Evolutionary conservation across 768 basidiomycete species (phyloP).

Genomic region (Xerocomus potaroensis): DNA sequence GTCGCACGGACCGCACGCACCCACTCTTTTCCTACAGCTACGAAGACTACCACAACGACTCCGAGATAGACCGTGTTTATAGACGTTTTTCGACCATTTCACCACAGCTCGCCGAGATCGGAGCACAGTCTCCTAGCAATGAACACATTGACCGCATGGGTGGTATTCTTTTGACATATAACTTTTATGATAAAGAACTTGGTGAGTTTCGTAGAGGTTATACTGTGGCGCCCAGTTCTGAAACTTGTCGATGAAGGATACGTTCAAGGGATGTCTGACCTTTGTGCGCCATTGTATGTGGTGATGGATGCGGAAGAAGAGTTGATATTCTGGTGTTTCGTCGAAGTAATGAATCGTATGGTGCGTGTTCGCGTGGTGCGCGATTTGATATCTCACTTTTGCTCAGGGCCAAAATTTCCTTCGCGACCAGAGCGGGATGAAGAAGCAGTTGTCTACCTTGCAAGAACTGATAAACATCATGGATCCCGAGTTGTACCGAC

Average conservation of each 20-base stretch:
- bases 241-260: constrained; percentile 56
- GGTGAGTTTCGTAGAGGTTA: constrained; percentile 45
- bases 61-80: constrained; percentile 49
- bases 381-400: constrained; percentile 3
- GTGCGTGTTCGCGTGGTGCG: constrained; percentile 39
- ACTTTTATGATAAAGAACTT: constrained; percentile 82
- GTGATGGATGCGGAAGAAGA: constrained; percentile 87
- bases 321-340: constrained; percentile 95
- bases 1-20: constrained; percentile 93
- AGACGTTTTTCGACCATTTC: constrained; percentile 70
- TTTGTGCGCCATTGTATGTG: constrained; percentile 90
- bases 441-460: constrained; percentile 81
- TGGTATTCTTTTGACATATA: constrained; percentile 84
- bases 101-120: constrained; percentile 65
- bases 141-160: constrained; percentile 89
- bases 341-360: constrained; percentile 93
- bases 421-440: constrained; percentile 97
- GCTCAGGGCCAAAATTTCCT: constrained; percentile 89
- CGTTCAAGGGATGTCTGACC: constrained; percentile 98
- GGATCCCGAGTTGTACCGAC: constrained; percentile 94
- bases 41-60: constrained; percentile 34
- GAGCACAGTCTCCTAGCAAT: constrained; percentile 85
- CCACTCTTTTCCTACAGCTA: constrained; percentile 67
- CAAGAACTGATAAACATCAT: constrained; percentile 89
- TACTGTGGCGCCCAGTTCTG: constrained; percentile 4